Conservation (phyloP, 495 filamentous ascomycete genomes). For the Xylaria sp. region DNA sequence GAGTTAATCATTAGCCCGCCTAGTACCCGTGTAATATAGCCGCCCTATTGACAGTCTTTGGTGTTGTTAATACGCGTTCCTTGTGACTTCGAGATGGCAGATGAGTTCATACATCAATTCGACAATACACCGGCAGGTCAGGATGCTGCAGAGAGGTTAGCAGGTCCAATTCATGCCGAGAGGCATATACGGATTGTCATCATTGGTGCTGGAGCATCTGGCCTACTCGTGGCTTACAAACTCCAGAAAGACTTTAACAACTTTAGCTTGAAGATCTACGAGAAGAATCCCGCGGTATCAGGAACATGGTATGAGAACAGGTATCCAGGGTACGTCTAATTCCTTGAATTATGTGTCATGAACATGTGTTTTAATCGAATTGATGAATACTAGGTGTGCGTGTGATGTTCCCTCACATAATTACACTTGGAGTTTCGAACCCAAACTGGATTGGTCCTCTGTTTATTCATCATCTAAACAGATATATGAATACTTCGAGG, state of each 20-base stretch:
- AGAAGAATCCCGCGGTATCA: conserved; percentile 66
- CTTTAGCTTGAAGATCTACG: conserved; percentile 57
- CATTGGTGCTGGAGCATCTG: conserved; percentile 44
- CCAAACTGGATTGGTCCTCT: conserved; percentile 48
- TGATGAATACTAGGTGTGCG: conserved; percentile 13
- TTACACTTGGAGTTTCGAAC: conserved; percentile 53
- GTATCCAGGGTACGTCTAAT: conserved; percentile 59
- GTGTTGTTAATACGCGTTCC: neutral
- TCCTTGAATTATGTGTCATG: neutral
- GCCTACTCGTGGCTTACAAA: conserved; percentile 36
- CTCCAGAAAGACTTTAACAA: conserved; percentile 37
- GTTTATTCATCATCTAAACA: conserved; percentile 44
- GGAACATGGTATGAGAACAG: conserved; percentile 70
- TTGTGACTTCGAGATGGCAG: neutral
- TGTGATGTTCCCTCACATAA: conserved; percentile 42
- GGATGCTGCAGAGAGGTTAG: conserved; percentile 20
- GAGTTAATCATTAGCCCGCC: neutral
- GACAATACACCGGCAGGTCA: conserved; percentile 18
- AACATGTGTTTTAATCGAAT: neutral
- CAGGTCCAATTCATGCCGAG: conserved; percentile 30
- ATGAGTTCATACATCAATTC: conserved; percentile 3
- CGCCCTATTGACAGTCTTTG: neutral
- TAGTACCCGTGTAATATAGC: neutral
- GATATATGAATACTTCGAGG: conserved; percentile 45
- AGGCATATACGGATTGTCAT: conserved; percentile 33